Conservation (phyloP, 23 red algal genomes). For the Chondrus crispus region DNA sequence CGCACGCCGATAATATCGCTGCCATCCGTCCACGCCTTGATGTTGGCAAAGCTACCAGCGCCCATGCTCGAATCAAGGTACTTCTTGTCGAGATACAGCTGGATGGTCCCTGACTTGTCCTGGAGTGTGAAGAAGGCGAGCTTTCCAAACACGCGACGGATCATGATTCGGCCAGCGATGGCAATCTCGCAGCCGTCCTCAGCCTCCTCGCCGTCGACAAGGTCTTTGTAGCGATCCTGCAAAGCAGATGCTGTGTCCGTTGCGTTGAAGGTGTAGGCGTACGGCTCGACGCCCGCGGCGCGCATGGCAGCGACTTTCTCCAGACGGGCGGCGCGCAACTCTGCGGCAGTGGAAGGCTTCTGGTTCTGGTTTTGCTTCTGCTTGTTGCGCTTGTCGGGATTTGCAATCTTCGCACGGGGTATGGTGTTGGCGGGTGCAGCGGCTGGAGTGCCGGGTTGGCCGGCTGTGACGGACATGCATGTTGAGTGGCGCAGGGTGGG, state of each 20-base stretch:
- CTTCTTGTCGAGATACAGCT: constrained; percentile 96
- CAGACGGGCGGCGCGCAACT: constrained; percentile 54
- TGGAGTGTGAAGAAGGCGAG: constrained; percentile 93
- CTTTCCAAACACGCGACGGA: constrained; percentile 94
- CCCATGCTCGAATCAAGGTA: constrained; percentile 64
- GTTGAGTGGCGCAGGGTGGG: too few relatives aligned
- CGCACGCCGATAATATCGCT: constrained; percentile 85
- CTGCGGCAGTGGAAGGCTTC: not conserved
- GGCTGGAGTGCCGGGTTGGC: not conserved
- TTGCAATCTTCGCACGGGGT: not conserved
- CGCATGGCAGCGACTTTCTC: constrained; percentile 85
- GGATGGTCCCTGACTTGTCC: constrained; percentile 81
- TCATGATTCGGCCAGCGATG: constrained; percentile 79
- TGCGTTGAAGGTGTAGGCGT: constrained; percentile 68
- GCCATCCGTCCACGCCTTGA: constrained; percentile 84
- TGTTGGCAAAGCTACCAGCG: constrained; percentile 56
- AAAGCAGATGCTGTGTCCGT: constrained; percentile 38
- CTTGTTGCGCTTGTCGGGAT: too few relatives aligned
- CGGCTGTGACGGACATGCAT: not conserved
- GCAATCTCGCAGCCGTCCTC: constrained; percentile 40
- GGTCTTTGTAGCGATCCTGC: constrained; percentile 18
- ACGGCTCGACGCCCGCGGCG: constrained; percentile 64
- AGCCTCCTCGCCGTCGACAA: constrained; percentile 45
- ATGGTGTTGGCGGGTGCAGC: not conserved
- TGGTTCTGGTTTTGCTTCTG: too few relatives aligned